Evolutionary conservation across 1,139 yeast genomes (phyloP).

Genomic region (Saccharomyces hybrid): DNA sequence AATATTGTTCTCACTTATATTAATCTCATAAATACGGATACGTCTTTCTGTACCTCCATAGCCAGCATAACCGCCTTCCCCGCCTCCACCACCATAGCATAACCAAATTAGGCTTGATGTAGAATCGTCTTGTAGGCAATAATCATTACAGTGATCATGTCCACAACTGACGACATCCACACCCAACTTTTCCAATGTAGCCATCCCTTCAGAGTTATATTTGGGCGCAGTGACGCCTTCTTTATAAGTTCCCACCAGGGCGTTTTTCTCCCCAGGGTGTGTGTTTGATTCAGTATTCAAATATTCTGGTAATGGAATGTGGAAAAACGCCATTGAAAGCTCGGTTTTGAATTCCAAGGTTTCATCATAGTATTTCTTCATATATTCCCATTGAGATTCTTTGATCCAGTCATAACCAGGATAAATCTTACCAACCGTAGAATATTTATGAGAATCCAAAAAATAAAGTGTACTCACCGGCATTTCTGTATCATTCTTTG

Average conservation of each 20-base stretch:
- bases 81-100: conserved; percentile 89
- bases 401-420: conserved; percentile 87
- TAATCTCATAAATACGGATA: conserved; percentile 60
- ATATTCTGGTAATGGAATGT: conserved; percentile 85
- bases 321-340: conserved; percentile 83
- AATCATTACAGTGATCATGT: conserved; percentile 93
- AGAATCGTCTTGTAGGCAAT: conserved; percentile 46
- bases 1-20: conserved; percentile 46
- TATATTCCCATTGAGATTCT: conserved; percentile 58
- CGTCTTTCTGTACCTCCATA: conserved; percentile 79
- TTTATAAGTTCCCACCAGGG: conserved; percentile 49
- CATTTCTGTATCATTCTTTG: conserved; percentile 10
- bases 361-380: conserved; percentile 38
- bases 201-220: conserved; percentile 58
- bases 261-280: conserved; percentile 29
- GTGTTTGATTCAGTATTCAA: conserved; percentile 36
- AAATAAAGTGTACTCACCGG: conserved; percentile 60
- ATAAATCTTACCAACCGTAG: conserved; percentile 52
- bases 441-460: conserved; percentile 73
- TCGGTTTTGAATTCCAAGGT: conserved; percentile 23
- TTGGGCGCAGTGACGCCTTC: conserved; percentile 78
- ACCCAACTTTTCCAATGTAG: conserved; percentile 51
- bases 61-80: conserved; percentile 93
- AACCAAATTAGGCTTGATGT: conserved; percentile 53
- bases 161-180: conserved; percentile 75